phyloP scores from a whole-genome alignment of 2,329 filamentous ascomycete genomes.

The Colletotrichum sp. region DNA sequence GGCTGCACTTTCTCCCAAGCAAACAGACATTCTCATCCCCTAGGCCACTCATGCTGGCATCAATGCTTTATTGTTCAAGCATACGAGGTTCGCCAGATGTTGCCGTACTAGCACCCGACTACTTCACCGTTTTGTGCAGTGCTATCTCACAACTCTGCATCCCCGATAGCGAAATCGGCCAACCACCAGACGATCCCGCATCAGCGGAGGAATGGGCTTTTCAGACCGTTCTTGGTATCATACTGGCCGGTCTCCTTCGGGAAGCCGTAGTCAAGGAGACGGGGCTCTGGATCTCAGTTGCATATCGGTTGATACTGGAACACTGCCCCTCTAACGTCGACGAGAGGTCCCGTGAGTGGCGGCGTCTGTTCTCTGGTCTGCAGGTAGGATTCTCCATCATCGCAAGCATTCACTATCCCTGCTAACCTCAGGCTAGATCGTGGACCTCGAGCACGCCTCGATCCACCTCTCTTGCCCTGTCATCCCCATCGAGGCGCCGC shows the following conservation, averaged over 20 bases:
- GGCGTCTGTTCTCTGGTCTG: constrained; percentile 39
- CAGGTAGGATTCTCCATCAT: neutral
- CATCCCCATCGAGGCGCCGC: constrained; percentile 43
- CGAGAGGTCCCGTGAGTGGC: constrained; percentile 43
- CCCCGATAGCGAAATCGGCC: constrained; percentile 33
- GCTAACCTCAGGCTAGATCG: constrained; percentile 35
- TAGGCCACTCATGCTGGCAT: constrained; percentile 44
- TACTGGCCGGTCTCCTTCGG: constrained; percentile 43
- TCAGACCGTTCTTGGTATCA: constrained; percentile 45
- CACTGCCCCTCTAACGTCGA: constrained; percentile 43
- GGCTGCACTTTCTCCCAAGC: constrained; percentile 48
- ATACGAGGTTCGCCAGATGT: constrained; percentile 35
- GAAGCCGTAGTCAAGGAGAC: constrained; percentile 47
- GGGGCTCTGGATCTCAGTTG: constrained; percentile 48
- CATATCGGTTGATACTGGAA: constrained; percentile 44
- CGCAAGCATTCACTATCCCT: rapidly evolving
- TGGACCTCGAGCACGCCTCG: constrained; percentile 49
- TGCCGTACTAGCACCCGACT: constrained; percentile 39
- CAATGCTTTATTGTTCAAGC: constrained; percentile 48
- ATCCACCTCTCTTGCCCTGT: constrained; percentile 45
- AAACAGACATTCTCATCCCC: constrained; percentile 47
- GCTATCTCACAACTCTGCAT: constrained; percentile 46
- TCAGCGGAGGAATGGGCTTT: constrained; percentile 43
- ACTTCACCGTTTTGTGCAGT: constrained; percentile 40
- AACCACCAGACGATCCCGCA: constrained; percentile 24